Evolutionary conservation across 805 yeast species (phyloP), one percentile per base, ranked within the genome.

Genomic region (Wickerhamomyces silvicola): DNA sequence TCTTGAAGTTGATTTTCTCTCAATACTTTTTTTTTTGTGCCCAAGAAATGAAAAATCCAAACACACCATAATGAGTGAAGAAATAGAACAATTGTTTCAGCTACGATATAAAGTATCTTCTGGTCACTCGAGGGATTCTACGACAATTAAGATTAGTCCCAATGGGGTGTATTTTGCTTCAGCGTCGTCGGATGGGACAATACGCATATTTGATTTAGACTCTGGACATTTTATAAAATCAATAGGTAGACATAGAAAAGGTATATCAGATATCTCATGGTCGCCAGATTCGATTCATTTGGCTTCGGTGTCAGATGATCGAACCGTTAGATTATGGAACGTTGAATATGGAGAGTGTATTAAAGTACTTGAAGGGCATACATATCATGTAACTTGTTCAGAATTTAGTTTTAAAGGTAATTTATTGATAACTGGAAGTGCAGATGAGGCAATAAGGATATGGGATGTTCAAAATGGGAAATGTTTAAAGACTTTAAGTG

Each of bases 271-370:
- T 38, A 45, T 92, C 1, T 70, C 74, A 22, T 90, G 87, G 76
- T 74, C 88, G 1, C 88, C 90, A 2, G 79, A 82, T 52, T 69
- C 81, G 10, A 62, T 66, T 31, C 73, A 81, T 30, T 38, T 90
- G 6, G 96, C 94, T 2, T 74, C 94, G 0, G 92, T 81, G 1
- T 81, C 94, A 0, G 96, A 90, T 52, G 98, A 90, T 55, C 64
- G 76, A 39, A 78, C 94, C 0, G 68, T 87, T 7, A 66, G 87
- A 24, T 59, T 92, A 3, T 86, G 94, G 83, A 70, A 78, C 32
- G 54, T 79, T 4, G 44, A 52, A 16, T 63, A 63, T 29, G 76
- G 72, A 5, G 68, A 69, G 38, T 65, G 75, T 35, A 50, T 75
- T 18, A 60, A 66, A 31, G 56, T 71, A 10, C 19, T 46, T 18